Percentiles rank a stretch among this genome's conserved stretches.
Evolutionary conservation across 1,284 basidiomycete genomes (phyloP).

Genomic region (Malassezia obtusa): DNA sequence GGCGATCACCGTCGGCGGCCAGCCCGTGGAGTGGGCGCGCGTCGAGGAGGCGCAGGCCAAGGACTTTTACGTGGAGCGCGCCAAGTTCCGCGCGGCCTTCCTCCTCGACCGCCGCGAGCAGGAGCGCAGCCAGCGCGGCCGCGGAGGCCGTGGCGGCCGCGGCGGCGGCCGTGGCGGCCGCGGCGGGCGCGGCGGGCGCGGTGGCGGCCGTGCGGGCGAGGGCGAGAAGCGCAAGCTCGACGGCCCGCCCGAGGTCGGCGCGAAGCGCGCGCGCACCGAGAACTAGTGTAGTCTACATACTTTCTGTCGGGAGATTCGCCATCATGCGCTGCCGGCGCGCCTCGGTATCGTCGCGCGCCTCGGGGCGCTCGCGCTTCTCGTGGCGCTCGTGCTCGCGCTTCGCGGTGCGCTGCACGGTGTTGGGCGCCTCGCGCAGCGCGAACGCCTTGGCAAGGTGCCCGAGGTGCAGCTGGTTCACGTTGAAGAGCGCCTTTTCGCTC

Average conservation of each 20-base stretch:
- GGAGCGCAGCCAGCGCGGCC: constrained; percentile 54
- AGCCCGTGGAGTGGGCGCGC: constrained; percentile 46
- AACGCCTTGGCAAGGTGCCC: constrained; percentile 96
- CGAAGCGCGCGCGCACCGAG: constrained; percentile 12
- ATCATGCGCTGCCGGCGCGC: constrained; percentile 12
- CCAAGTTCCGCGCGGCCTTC: constrained; percentile 53
- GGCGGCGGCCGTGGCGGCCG: constrained; percentile 33
- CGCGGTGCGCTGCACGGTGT: constrained; percentile 51
- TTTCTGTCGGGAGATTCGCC: constrained; percentile 12
- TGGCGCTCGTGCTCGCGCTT: constrained; percentile 14
- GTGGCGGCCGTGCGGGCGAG: constrained; percentile 6
- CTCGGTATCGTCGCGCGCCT: background rate
- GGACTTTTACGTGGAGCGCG: constrained; percentile 63
- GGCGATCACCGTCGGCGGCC: constrained; percentile 50
- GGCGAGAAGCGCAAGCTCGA: constrained; percentile 34
- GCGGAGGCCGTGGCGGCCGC: constrained; percentile 29
- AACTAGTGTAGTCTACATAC: constrained; percentile 12
- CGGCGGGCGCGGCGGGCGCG: constrained; percentile 7
- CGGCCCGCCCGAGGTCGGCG: constrained; percentile 9
- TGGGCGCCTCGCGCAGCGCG: constrained; percentile 84
- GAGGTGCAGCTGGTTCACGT: constrained; percentile 81
- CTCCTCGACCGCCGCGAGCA: constrained; percentile 49
- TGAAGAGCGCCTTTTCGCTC: constrained; percentile 90
- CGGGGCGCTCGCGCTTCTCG: background rate
- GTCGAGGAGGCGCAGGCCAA: constrained; percentile 60